Conservation (phyloP, 305 asterid genomes). For the Fraxinus floribunda region DNA sequence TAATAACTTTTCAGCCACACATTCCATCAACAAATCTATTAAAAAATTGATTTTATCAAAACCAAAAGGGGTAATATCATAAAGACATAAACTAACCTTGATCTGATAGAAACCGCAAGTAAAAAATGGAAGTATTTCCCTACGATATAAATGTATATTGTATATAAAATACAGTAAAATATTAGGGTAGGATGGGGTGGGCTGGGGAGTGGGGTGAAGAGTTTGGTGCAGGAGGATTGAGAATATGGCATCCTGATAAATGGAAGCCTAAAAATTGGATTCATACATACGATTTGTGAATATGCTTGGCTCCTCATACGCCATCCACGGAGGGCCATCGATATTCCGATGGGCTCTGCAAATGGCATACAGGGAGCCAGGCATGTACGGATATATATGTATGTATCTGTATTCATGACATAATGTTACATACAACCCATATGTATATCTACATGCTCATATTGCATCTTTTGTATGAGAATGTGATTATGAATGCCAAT, state of each 20-base stretch:
- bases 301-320: slow-evolving; percentile 49
- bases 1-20: no score
- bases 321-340: slow-evolving; percentile 34
- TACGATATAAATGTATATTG: neutral
- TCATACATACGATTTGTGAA: slow-evolving; percentile 17
- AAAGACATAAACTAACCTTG: neutral
- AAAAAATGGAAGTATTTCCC: slow-evolving; percentile 17
- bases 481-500: neutral
- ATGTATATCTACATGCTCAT: neutral
- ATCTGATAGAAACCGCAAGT: slow-evolving; percentile 21
- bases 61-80: neutral
- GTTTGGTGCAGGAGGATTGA: neutral
- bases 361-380: neutral
- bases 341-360: neutral
- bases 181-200: neutral
- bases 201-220: neutral
- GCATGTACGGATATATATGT: neutral
- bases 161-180: neutral
- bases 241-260: neutral
- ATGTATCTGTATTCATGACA: neutral
- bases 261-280: neutral
- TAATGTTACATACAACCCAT: neutral
- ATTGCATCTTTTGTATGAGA: neutral
- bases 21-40: neutral
- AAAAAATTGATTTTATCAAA: neutral